phyloP scores from a whole-genome alignment of 768 basidiomycete species.

The Gautieria morchelliformis region DNA sequence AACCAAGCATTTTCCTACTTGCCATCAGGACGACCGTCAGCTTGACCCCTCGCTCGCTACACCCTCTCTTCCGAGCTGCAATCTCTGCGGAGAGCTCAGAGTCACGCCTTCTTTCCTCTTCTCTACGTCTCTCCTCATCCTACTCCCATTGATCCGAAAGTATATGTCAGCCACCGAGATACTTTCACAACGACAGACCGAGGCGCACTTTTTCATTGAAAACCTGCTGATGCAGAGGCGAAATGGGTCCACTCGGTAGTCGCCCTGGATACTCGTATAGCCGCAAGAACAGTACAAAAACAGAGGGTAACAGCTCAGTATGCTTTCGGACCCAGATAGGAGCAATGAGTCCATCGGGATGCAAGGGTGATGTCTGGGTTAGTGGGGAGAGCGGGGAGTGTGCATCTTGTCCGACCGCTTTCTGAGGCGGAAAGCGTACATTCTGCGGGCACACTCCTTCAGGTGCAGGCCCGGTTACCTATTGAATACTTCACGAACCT shows the following conservation, averaged over 20 bases:
- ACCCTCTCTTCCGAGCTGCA: conserved; percentile 64
- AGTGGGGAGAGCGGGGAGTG: conserved; percentile 95
- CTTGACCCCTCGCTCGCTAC: conserved; percentile 83
- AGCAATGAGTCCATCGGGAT: conserved; percentile 93
- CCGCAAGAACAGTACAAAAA: conserved; percentile 85
- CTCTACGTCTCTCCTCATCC: conserved; percentile 45
- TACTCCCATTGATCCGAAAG: conserved; percentile 35
- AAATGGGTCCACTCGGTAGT: conserved; percentile 27
- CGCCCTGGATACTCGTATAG: conserved; percentile 54
- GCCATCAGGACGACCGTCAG: conserved; percentile 90
- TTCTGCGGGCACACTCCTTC: conserved; percentile 26
- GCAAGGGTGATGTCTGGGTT: conserved; percentile 76
- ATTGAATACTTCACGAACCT: conserved; percentile 29
- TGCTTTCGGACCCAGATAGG: conserved; percentile 99
- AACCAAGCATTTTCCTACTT: conserved; percentile 80
- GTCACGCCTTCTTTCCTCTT: conserved; percentile 67
- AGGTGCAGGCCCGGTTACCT: not conserved
- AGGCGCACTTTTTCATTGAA: not conserved
- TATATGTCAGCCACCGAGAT: not conserved
- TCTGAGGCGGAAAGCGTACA: conserved; percentile 81
- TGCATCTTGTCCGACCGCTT: conserved; percentile 31
- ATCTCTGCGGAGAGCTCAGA: conserved; percentile 73
- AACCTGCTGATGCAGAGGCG: conserved; percentile 30
- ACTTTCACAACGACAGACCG: not conserved
- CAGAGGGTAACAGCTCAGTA: conserved; percentile 80